Base-by-base conservation (phyloP, 164 flowering plant genomes). In the Tetracentron sinense region DNA sequence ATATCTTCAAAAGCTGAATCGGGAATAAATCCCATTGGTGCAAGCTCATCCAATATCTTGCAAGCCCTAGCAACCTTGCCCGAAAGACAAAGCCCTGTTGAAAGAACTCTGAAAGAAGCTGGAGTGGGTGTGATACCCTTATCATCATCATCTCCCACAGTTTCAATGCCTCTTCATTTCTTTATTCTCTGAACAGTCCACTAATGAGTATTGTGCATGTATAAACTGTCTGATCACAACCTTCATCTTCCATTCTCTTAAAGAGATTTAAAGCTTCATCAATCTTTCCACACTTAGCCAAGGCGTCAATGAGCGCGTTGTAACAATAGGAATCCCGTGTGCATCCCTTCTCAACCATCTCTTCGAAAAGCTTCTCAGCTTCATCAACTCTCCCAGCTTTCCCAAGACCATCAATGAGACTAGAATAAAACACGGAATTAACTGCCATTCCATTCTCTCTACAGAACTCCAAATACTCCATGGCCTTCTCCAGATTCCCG, bases 51-150 rank as follows among this genome's bases (percentile, higher is more conserved):
- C 62, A 94, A 72, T 67, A 88, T 77, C 72, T 82, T 88, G 72
- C 97, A 95, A 38, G 97, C 99, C 61, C 92, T 79, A 0, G 80
- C 83, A 16, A 95, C 90, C 72, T 95, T 88, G 17, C 97, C 97
- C 0, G 88, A 88, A 62, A 92, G 86, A 74, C 99, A 92, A 44
- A 95, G 91, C 53, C 97, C 97, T n/a, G 73, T 78, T 25, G 99
- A 82, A 26, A 94, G 89, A 66, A 81, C 92, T 76, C 97, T 73
- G 66, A 92, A 88, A 68, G 89, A 77, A 69, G 99, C 97, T 11
- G 86, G 79, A 27, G 84, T 89, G 42, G 97, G 99, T 19, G 88
- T 84, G 60, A 95, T 79, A 15, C 99, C 99, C 69, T 88, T 88
- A 66, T 89, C 96, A 42, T 92, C 99, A 95, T 95, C 75, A 56